A percentile compares a stretch with the other conserved stretches of the same genome.
Conservation (phyloP, 2,329 filamentous ascomycete species). For the Epichloe sylvatica region DNA sequence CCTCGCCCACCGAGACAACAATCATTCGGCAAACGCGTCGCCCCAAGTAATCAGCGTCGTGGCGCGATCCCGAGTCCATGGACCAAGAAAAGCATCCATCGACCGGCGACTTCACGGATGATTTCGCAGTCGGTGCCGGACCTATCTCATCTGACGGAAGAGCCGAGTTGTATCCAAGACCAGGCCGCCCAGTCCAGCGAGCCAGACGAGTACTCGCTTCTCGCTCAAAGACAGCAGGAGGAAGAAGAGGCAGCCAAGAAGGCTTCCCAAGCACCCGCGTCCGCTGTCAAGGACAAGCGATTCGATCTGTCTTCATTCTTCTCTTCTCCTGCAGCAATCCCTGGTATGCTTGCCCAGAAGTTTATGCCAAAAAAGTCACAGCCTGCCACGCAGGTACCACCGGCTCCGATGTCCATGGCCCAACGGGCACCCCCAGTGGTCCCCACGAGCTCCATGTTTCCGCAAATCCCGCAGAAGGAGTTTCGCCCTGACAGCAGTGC, state of each 20-base stretch:
- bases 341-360: constrained; percentile 20
- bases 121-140: constrained; percentile 8
- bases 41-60: constrained; percentile 11
- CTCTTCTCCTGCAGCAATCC: constrained; percentile 36
- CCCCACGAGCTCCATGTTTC: constrained; percentile 28
- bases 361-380: constrained; percentile 15
- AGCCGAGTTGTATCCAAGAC: constrained; percentile 4
- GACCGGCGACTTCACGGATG: constrained; percentile 1
- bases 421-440: constrained; percentile 11
- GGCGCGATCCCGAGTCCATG: constrained; percentile 26
- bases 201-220: constrained; percentile 31
- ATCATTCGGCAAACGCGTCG: constrained; percentile 15
- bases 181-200: constrained; percentile 10
- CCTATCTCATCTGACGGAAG: constrained; percentile 4
- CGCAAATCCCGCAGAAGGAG: constrained; percentile 19
- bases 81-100: constrained; percentile 16
- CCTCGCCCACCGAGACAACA: constrained; percentile 20
- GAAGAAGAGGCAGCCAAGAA: constrained; percentile 9
- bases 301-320: constrained; percentile 43
- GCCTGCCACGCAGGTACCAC: constrained; percentile 1
- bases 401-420: constrained; percentile 5
- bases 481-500: constrained; percentile 19
- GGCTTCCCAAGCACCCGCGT: constrained; percentile 6
- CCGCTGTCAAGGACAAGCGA: constrained; percentile 17
- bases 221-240: constrained; percentile 19